These are phyloP conservation scores for Aspergillus homomorphus DNA, from an alignment of 495 filamentous ascomycete species.

Conservation along the genomic window DNA sequence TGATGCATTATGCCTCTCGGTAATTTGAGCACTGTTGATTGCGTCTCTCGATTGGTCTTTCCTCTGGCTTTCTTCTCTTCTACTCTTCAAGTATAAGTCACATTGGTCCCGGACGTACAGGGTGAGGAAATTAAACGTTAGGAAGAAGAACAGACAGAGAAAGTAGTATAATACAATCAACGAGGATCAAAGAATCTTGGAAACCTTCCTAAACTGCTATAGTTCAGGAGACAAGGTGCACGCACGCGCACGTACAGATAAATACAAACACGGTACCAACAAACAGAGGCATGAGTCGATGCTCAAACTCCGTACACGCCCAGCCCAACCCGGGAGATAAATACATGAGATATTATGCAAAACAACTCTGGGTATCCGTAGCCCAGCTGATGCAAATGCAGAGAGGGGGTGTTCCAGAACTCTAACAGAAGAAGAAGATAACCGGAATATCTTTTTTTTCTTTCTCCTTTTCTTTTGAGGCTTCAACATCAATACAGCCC, in stretches of 20 bases:
- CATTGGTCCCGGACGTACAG: too few species aligned
- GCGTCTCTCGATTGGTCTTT: constrained; percentile 5
- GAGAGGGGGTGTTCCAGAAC: background rate
- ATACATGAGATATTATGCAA: background rate
- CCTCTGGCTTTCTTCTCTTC: too few species aligned
- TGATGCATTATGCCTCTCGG: constrained; percentile 26
- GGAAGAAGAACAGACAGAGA: constrained; percentile 12
- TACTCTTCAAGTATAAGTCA: too few species aligned
- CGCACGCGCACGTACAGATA: too few species aligned
- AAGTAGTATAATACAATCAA: constrained; percentile 10
- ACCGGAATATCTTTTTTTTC: background rate
- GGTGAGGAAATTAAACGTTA: background rate
- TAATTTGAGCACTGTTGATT: constrained; percentile 18
- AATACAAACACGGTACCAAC: too few species aligned
- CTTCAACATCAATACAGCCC: constrained; percentile 73
- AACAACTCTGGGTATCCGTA: constrained; percentile 8
- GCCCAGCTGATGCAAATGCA: constrained; percentile 13
- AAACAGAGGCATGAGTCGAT: too few species aligned
- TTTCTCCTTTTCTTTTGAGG: background rate
- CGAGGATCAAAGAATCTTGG: too few species aligned
- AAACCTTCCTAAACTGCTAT: too few species aligned
- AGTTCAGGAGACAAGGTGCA: too few species aligned
- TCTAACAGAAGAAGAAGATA: background rate
- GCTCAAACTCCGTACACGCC: too few species aligned
- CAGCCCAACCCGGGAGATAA: too few species aligned